These are phyloP conservation scores for Bombardia bombarda DNA, from an alignment of 495 filamentous ascomycete genomes.

Conservation along the genomic window DNA sequence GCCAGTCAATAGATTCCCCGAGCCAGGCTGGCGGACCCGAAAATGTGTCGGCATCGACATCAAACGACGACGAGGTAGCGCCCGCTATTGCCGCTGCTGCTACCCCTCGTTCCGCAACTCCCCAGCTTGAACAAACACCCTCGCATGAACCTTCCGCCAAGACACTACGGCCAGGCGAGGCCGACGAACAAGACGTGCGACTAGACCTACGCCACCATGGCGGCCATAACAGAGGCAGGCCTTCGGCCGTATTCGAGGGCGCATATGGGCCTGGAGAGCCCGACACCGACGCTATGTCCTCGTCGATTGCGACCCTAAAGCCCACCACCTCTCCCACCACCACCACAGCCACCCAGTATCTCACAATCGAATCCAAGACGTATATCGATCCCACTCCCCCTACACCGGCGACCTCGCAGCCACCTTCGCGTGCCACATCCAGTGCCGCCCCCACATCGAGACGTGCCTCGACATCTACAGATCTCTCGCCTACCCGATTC, in stretches of 20 bases:
- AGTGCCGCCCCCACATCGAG: constrained; percentile 26
- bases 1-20: constrained; percentile 10
- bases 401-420: constrained; percentile 44
- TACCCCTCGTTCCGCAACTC: background rate
- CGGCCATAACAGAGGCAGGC: background rate
- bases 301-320: constrained; percentile 44
- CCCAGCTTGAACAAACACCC: background rate
- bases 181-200: constrained; percentile 9
- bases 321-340: constrained; percentile 27
- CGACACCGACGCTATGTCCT: constrained; percentile 37
- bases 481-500: constrained; percentile 51
- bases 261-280: no score
- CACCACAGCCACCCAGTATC: constrained; percentile 27
- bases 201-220: constrained; percentile 5
- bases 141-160: background rate
- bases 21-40: constrained; percentile 13
- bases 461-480: constrained; percentile 23
- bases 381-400: constrained; percentile 61
- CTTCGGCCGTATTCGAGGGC: no score
- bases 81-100: background rate
- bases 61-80: constrained; percentile 9
- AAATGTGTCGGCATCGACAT: constrained; percentile 5
- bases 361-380: constrained; percentile 30
- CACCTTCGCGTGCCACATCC: constrained; percentile 43
- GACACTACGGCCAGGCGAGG: background rate